Conservation (phyloP, 257 asterid species). For the Datura wrightii region DNA sequence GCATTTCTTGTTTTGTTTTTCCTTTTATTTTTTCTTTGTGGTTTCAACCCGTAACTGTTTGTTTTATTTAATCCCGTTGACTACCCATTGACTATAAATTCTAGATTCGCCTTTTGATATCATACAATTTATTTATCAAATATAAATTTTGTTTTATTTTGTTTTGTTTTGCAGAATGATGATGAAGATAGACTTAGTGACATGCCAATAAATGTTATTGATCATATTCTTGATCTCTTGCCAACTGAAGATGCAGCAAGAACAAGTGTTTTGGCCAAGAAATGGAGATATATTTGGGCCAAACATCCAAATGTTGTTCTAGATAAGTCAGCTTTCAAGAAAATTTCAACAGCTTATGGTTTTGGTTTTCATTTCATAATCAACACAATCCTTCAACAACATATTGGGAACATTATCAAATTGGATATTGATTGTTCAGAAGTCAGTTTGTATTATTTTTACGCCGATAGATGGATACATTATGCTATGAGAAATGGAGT, state of each 20-base stretch:
- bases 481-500: slow-evolving; percentile 3
- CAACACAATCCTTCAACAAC: slow-evolving; percentile 12
- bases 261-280: slow-evolving; percentile 34
- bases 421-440: slow-evolving; percentile 27
- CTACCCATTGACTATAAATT: too few species aligned
- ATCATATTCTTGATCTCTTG: slow-evolving; percentile 28
- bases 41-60: too few species aligned
- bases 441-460: not conserved
- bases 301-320: slow-evolving; percentile 19
- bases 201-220: slow-evolving; percentile 35
- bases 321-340: not conserved
- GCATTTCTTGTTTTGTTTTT: too few species aligned
- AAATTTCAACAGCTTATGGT: not conserved
- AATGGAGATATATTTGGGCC: slow-evolving; percentile 40
- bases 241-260: slow-evolving; percentile 41
- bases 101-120: too few species aligned
- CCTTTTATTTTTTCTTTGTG: too few species aligned
- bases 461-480: slow-evolving; percentile 3
- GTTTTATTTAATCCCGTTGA: too few species aligned
- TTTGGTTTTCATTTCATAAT: too few species aligned
- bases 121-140: too few species aligned
- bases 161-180: not conserved
- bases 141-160: too few species aligned
- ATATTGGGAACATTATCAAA: slow-evolving; percentile 4
- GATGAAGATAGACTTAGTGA: slow-evolving; percentile 26